These are phyloP conservation scores for Cordyceps fumosorosea DNA, from an alignment of 2,329 filamentous ascomycete genomes.

Conservation along the genomic window DNA sequence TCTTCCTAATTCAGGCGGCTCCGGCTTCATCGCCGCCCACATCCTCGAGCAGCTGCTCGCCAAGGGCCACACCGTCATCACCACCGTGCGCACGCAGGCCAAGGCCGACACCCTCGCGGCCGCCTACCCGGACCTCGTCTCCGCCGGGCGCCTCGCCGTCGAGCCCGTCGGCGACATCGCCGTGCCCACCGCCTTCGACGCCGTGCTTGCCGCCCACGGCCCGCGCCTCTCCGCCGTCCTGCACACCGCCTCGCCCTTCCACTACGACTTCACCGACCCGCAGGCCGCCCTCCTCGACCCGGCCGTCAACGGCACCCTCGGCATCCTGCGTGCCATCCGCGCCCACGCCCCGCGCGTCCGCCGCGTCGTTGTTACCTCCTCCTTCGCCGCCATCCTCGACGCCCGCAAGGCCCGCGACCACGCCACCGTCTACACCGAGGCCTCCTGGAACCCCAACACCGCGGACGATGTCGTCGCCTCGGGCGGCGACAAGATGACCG, in stretches of 20 bases:
- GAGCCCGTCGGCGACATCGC: slow-evolving; percentile 74
- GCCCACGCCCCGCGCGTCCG: slow-evolving; percentile 53
- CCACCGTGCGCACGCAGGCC: slow-evolving; percentile 48
- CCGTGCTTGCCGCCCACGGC: slow-evolving; percentile 44
- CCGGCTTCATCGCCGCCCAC: slow-evolving; percentile 50
- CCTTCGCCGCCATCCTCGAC: slow-evolving; percentile 47
- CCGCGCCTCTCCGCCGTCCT: slow-evolving; percentile 48
- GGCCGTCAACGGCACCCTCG: slow-evolving; percentile 54
- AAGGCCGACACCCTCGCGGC: slow-evolving; percentile 47
- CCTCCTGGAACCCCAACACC: slow-evolving; percentile 48
- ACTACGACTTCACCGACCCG: slow-evolving; percentile 45
- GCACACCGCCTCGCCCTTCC: slow-evolving; percentile 56
- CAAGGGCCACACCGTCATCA: slow-evolving; percentile 45
- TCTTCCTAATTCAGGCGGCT: slow-evolving; percentile 32
- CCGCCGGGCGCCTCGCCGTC: slow-evolving; percentile 36
- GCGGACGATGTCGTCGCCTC: slow-evolving; percentile 35
- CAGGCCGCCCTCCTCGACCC: slow-evolving; percentile 51
- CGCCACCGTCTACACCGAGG: slow-evolving; percentile 36
- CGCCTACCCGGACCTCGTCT: slow-evolving; percentile 32
- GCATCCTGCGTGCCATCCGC: slow-evolving; percentile 65
- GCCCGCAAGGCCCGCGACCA: slow-evolving; percentile 31
- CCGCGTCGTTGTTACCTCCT: slow-evolving; percentile 40
- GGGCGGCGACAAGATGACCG: slow-evolving; percentile 29
- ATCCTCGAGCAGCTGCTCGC: slow-evolving; percentile 48
- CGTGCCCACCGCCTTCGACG: slow-evolving; percentile 64